Evolutionary conservation across 345 rosid genomes (phyloP).

Genomic region (Excoecaria cochinchinensis): DNA sequence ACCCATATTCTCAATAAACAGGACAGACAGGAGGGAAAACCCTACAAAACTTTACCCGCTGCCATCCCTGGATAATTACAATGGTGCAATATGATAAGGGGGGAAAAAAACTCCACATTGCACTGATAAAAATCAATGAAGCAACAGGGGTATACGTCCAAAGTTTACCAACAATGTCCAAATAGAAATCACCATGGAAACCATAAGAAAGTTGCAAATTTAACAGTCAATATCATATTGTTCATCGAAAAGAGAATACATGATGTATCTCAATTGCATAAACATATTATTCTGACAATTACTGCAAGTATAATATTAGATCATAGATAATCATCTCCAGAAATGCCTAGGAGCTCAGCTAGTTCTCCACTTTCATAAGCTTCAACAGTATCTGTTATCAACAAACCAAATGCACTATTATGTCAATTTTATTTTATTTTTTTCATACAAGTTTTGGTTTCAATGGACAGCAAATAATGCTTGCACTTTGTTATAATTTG

Average conservation of each 20-base stretch:
- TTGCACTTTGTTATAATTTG: neutral
- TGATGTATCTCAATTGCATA: neutral
- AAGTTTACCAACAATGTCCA: neutral
- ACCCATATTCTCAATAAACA: too few relatives aligned
- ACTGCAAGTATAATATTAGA: neutral
- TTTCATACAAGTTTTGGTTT: too few relatives aligned
- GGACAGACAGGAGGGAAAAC: too few relatives aligned
- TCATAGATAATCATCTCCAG: slow-evolving; percentile 47
- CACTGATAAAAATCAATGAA: neutral
- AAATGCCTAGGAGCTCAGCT: slow-evolving; percentile 62
- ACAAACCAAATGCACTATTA: slow-evolving; percentile 6
- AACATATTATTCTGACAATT: neutral
- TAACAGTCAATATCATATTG: neutral
- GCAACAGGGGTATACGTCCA: neutral
- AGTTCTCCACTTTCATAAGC: slow-evolving; percentile 72
- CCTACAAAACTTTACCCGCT: too few relatives aligned
- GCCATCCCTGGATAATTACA: too few relatives aligned
- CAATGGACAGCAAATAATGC: neutral
- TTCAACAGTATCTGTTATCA: slow-evolving; percentile 63
- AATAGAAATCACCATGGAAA: neutral
- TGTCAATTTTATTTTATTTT: neutral
- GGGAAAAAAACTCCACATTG: neutral
- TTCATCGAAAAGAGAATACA: neutral
- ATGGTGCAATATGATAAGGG: neutral
- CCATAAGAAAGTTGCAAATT: neutral